Percentiles rank a stretch among this genome's conserved stretches.
These are phyloP conservation scores for Cladosporium colombiae DNA, from an alignment of 2,329 filamentous ascomycete genomes.

Conservation along the genomic window DNA sequence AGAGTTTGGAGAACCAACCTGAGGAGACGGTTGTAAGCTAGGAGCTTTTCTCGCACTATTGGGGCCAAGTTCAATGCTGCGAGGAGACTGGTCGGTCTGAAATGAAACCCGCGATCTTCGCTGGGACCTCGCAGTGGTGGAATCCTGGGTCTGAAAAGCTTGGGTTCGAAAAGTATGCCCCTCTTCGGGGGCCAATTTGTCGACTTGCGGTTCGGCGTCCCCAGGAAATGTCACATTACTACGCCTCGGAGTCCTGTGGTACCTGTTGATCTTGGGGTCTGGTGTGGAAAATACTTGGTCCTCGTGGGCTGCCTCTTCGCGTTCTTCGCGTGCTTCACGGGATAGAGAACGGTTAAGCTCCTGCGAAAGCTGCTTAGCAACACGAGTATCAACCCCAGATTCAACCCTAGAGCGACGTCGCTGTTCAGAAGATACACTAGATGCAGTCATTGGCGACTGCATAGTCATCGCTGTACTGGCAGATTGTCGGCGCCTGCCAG, in stretches of 20 bases:
- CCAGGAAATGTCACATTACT: neutral
- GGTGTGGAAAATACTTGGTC: conserved; percentile 15
- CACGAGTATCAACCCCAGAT: conserved; percentile 13
- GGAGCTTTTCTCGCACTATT: neutral
- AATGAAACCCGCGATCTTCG: neutral
- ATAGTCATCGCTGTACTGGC: neutral
- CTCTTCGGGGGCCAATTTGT: neutral
- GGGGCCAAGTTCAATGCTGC: neutral
- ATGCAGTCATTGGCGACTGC: conserved; percentile 6
- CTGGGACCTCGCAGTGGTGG: conserved; percentile 5
- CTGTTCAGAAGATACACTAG: neutral
- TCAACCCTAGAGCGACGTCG: conserved; percentile 14
- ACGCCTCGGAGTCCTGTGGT: neutral
- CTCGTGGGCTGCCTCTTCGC: conserved; percentile 2
- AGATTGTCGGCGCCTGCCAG: neutral
- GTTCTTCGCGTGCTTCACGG: conserved; percentile 5
- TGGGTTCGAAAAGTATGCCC: neutral
- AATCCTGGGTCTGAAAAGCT: conserved; percentile 13
- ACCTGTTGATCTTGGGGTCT: conserved; percentile 9
- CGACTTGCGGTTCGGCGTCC: neutral
- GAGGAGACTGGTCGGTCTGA: neutral
- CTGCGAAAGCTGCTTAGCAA: conserved; percentile 11
- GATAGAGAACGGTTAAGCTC: conserved; percentile 14
- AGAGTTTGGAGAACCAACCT: neutral
- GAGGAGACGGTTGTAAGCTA: conserved; percentile 15